These are phyloP conservation scores for Knoxia roxburghii DNA, from an alignment of 257 asterid genomes.

Conservation along the genomic window DNA sequence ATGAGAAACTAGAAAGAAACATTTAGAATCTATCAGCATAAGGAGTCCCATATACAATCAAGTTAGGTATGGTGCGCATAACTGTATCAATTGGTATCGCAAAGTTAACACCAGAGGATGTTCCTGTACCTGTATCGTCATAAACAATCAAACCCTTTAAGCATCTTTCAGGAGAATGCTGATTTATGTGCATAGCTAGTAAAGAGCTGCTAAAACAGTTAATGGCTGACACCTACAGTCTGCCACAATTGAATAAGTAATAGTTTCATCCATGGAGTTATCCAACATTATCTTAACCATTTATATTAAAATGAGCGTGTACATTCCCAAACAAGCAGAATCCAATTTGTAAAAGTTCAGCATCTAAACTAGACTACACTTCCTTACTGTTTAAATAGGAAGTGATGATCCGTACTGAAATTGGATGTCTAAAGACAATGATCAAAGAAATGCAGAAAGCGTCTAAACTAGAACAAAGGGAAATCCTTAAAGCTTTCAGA, in stretches of 20 bases:
- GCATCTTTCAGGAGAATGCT: not conserved
- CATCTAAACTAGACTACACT: not conserved
- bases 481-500: not conserved
- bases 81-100: constrained; percentile 77
- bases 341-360: not conserved
- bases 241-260: not conserved
- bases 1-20: not conserved
- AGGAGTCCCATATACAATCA: constrained; percentile 79
- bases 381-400: not conserved
- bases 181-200: not conserved
- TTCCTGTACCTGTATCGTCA: constrained; percentile 59
- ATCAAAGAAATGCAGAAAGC: not conserved
- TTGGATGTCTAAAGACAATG: not conserved
- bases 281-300: not conserved
- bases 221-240: too few species aligned
- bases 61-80: constrained; percentile 56
- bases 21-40: constrained; percentile 50
- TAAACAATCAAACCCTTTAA: not conserved
- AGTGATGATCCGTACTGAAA: not conserved
- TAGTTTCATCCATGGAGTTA: not conserved
- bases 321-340: not conserved
- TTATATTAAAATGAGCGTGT: not conserved
- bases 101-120: constrained; percentile 84
- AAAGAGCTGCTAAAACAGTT: not conserved
- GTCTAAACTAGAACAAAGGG: not conserved